Base-by-base conservation (phyloP, 139 green algal genomes). In the Chlorella sp. region DNA sequence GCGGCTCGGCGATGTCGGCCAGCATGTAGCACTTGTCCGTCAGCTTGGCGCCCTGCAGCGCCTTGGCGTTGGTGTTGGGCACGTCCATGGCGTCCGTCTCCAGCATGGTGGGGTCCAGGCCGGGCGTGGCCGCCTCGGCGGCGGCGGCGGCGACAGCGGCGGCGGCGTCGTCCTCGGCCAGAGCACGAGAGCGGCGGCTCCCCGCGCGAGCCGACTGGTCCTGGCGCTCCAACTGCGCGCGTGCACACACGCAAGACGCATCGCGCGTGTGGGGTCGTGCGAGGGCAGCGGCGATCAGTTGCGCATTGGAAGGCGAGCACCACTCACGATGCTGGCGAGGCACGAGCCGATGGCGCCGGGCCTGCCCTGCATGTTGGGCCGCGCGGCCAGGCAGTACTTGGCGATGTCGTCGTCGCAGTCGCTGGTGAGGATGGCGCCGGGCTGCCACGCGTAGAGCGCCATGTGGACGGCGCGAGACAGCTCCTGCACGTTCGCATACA, bases 371-470 rank as follows among this genome's bases (percentile, higher is more conserved):
- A 88, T 87, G 75, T 87, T 90, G 31, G 75, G 70, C 31, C 75
- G 67, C 2, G 74, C 61, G 17, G 67, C 31, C 29, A 88, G 69
- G 78, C 88, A 92, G 20, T 88, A 34, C 30, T 81, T 42, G 30
- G 78, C 32, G 5, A 92, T 86, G 70, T 93, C 87, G 2, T 33
- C 30, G 31, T 42, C 68, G 49, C 68, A 65, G 1, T 33, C 49
- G 4, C 10, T 20, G 34, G 60, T 97, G 24, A 97, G 72, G 30
- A 80, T 80, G 36, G 75, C 72, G 23, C 29, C 14, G 20, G 78
- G 69, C 29, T 74, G 62, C 85, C 92, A 97, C 27, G 89, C 82
- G 78, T 83, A 96, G 66, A 97, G 88, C 2, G 92, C 90, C 86
- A 93, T 92, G 70, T 91, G 87, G 31, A 93, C 82, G 1, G 88